A percentile compares a stretch with the other conserved stretches of the same genome.
Conservation (phyloP, 768 basidiomycete species). For the Lactarius psammicola region DNA sequence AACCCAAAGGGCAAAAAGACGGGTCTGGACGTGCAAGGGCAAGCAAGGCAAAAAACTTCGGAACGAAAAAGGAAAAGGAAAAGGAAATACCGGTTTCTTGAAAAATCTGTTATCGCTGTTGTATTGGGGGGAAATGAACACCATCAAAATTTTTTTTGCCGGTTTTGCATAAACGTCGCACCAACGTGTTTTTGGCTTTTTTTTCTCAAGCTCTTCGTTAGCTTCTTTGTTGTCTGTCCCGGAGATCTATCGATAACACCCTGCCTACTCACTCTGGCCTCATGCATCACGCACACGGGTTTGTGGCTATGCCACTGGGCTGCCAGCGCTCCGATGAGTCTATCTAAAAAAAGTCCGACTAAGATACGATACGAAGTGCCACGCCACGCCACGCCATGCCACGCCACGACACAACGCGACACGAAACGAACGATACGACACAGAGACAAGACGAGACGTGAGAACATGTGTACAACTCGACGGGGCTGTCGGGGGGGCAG, state of each 20-base stretch:
- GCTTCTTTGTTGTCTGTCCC: background rate
- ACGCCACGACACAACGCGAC: background rate
- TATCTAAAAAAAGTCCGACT: background rate
- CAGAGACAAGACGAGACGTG: background rate
- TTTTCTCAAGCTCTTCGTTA: background rate
- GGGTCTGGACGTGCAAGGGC: background rate
- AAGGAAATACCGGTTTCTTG: background rate
- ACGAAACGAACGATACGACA: too few species aligned
- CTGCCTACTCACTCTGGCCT: background rate
- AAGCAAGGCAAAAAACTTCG: background rate
- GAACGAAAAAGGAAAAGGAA: background rate
- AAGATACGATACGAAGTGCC: too few species aligned
- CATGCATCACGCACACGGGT: background rate
- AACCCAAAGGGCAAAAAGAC: background rate
- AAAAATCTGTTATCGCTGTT: background rate
- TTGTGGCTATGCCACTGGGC: background rate
- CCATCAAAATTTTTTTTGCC: too few species aligned
- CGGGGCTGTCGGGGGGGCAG: background rate
- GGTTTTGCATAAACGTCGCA: background rate
- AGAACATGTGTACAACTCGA: background rate
- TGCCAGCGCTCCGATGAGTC: background rate
- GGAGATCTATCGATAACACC: background rate
- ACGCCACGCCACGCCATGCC: background rate
- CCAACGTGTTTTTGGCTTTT: conserved; percentile 1
- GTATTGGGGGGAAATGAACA: background rate